These are phyloP conservation scores for Miscanthus lutarioriparius DNA, from an alignment of 176 grass and related monocot species.

Conservation along the genomic window DNA sequence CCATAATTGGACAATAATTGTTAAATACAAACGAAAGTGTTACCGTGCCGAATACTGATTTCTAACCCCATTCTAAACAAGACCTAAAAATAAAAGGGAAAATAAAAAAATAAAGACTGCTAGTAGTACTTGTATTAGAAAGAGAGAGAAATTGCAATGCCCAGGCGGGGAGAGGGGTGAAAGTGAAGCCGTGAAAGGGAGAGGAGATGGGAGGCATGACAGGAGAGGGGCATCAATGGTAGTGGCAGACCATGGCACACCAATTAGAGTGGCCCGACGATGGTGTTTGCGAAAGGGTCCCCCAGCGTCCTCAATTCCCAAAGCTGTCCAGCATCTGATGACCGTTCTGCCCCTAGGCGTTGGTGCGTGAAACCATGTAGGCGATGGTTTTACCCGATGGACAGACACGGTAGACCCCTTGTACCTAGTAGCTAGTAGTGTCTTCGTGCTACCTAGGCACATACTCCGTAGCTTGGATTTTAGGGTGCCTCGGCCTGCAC, in stretches of 20 bases:
- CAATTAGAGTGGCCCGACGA: slow-evolving; percentile 46
- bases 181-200: not conserved
- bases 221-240: slow-evolving; percentile 8
- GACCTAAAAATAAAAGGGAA: too few relatives aligned
- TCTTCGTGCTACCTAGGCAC: not conserved
- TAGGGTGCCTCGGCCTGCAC: slow-evolving; percentile 16
- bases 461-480: slow-evolving; percentile 7
- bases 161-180: not conserved
- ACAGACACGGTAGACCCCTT: not conserved
- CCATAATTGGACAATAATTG: too few relatives aligned
- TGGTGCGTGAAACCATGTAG: not conserved
- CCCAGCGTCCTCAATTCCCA: slow-evolving; percentile 42
- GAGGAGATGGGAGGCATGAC: not conserved
- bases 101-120: too few relatives aligned
- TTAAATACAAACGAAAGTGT: too few relatives aligned
- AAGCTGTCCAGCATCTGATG: slow-evolving; percentile 32
- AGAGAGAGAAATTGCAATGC: not conserved
- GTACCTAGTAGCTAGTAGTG: not conserved
- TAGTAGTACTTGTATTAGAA: not conserved
- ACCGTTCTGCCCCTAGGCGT: slow-evolving; percentile 16
- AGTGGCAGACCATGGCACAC: slow-evolving; percentile 64
- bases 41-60: too few relatives aligned
- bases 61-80: too few relatives aligned
- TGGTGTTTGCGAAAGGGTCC: slow-evolving; percentile 42
- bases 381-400: not conserved